Evolutionary conservation across 495 filamentous ascomycete species (phyloP), one percentile per base, ranked within the genome.

Genomic region (Aspergillus homomorphus): DNA sequence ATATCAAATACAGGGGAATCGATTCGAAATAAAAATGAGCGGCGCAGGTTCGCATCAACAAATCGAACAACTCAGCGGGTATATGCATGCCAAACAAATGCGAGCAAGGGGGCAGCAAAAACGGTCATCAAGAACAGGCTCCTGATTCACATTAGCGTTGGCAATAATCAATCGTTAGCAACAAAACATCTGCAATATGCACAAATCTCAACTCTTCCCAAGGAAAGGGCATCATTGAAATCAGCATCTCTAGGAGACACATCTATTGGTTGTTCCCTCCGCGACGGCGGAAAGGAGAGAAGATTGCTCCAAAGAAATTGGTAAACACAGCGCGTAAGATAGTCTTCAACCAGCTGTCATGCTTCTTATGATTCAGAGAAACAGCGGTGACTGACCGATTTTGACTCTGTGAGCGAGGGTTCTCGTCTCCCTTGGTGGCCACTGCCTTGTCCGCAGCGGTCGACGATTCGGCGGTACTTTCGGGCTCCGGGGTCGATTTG

Each of bases 361-460:
- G 57, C 66, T 38, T 38, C 33, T 70, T 65, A 61, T 66, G 67
- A 67, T 74, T 75, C 61, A 76, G 58, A 66, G 76, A 75, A 67
- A 77, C 69, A 66, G 74, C 73, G 56, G 69, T 69, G 51, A 77
- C 73, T 69, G 76, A 77, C 69, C 70, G 76, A 59, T 72, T 75
- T 66, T 76, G 73, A 65, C 72, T 77, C 62, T 62, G 33, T 15
- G 75, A 68, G 58, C 70, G 71, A 71, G 71, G 62, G 51, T 73
- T 72, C 53, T 71, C 72, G 56, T 68, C 74, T 28, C 69, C 67
- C 51, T 69, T 63, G 38, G 53, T 62, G 45, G 65, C 61, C 7
- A 54, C 55, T 23, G 61, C 51, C 14, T 72, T 61, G 41, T 65
- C 48, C 28, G 62, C 46, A 24, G 61, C 45, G 45, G 2, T 21